Evolutionary conservation across 495 filamentous ascomycete species (phyloP), one percentile per base, ranked within the genome.

Genomic region (Letharia lupina): DNA sequence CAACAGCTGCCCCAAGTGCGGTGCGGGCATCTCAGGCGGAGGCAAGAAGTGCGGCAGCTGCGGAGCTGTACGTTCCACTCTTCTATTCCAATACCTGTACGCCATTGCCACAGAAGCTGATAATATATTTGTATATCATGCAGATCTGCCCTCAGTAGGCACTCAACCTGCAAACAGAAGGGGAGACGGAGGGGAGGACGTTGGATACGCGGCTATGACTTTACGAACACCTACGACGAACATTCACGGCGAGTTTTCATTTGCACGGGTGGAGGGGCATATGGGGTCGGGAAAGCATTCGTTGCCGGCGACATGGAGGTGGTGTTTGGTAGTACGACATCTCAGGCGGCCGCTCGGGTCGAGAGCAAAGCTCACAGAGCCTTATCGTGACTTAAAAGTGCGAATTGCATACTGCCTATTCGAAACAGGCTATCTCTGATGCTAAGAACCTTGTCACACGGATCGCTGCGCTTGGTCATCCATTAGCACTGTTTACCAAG

Each of bases 1-100:
- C 50, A 65, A 45, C 40, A 41, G 52, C 54, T 65, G 64, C 42
- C 64, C 64, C 54, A 65, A 59, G 23, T 65, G 64, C 54, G 64
- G 64, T 59, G 54, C 64, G 13, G 52, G 52, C 18, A 60, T 65
- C 28, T 31, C 37, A 1, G 41, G 52, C 42, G 50, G 50, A 57
- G 47, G 54, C 48, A 65, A 65, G 64, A 60, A 54, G 40, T 65
- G 64, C 41, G 52, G 52, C 16, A 48, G 39, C 45, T 65, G 64
- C 40, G 64, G 64, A 3, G 56, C 52, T 15, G 64, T 65, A 65
- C 9, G 44, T 6, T 33, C 12, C 3, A 12, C n/a, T 35, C 13
- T 35, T 35, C 11, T 9, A 6, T 37, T 3, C 37, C 6, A 13
- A 2, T 31, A 10, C 12, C 13, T 20, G 31, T 10, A 23, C 10